Evolutionary conservation across 2,329 filamentous ascomycete genomes (phyloP), one percentile per base, ranked within the genome.

Genomic region (Fusarium pseudonygamai): DNA sequence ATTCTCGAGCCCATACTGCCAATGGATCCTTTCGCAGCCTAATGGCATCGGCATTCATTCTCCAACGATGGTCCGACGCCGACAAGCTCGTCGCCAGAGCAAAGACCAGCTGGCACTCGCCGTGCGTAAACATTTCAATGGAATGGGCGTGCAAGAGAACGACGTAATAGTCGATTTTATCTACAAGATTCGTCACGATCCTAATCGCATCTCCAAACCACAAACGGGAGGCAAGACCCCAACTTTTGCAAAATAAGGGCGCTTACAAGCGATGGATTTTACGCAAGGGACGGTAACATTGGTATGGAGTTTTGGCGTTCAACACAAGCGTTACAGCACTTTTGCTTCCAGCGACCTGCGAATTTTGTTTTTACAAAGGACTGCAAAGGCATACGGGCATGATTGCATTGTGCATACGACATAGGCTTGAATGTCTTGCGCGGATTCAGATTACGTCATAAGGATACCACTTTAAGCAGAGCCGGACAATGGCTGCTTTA

Each of bases 101-200:
- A 93, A 93, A 79, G 91, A 94, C 42, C 88, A 93, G 73, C 85
- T 97, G 61, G 92, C 92, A 14, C 87, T 90, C 73, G 87, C 89
- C 4, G 92, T 95, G 55, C 87, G 93, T 73, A 95, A 94, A 80
- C 93, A 96, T 82, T 96, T 96, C 84, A 96, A 96, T 79, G 90
- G 90, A 39, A 87, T 93, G 73, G 92, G 92, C 22, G 89, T 96
- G 45, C 92, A 91, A 73, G 94, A 97, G 84, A 94, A 92, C 79
- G 93, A 96, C 77, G 91, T 95, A 73, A 92, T 96, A 64, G 92
- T 95, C 64, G 92, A 93, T 73, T 90, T 94, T 79, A 85, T 95
- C 69, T 93, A 94, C 85, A 93, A 91, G 79, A 87, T 93, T 36
- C 80, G 81, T 30, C 80, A 80, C 69, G 79, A 83, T 26, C 64